phyloP scores from a whole-genome alignment of 257 asterid species.

The Schizonepeta tenuifolia region DNA sequence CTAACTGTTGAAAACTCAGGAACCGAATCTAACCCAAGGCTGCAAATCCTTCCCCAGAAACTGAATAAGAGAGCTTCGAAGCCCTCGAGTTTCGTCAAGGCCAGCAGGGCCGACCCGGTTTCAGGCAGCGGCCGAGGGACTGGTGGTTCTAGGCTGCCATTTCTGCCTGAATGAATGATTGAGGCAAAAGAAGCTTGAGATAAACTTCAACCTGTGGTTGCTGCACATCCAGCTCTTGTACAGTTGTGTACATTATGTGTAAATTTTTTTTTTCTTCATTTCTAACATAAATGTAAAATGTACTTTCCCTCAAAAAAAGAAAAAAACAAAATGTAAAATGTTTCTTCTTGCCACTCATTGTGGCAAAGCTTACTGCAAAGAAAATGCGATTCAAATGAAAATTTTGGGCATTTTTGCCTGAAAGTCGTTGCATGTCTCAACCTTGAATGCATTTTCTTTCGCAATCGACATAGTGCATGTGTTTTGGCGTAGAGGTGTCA shows the following conservation, averaged over 20 bases:
- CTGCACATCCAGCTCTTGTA: slow-evolving; percentile 42
- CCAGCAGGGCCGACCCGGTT: slow-evolving; percentile 27
- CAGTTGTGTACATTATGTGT: slow-evolving; percentile 43
- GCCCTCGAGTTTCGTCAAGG: slow-evolving; percentile 41
- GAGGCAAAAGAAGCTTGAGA: slow-evolving; percentile 9
- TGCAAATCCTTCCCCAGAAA: slow-evolving; percentile 91
- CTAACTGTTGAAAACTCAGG: slow-evolving; percentile 86
- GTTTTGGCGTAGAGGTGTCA: no score
- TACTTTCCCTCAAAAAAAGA: no score
- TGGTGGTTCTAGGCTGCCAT: slow-evolving; percentile 57
- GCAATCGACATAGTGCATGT: no score
- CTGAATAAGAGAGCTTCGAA: slow-evolving; percentile 45
- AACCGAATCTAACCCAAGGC: slow-evolving; percentile 77
- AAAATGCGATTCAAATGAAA: slow-evolving; percentile 11
- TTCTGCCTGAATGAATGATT: slow-evolving; percentile 69
- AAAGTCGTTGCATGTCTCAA: background rate
- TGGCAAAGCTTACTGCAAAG: slow-evolving; percentile 38
- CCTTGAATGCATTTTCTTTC: background rate
- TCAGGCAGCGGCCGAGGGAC: slow-evolving; percentile 42
- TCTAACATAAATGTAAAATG: slow-evolving; percentile 31
- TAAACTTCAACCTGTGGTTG: slow-evolving; percentile 39
- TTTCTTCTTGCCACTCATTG: slow-evolving; percentile 24
- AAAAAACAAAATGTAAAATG: slow-evolving; percentile 33
- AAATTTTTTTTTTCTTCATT: background rate
- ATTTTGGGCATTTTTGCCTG: slow-evolving; percentile 11